A percentile compares a stretch with the other conserved stretches of the same genome.
Evolutionary conservation across 2,329 filamentous ascomycete genomes (phyloP).

Genomic region (Ascochyta fabae): DNA sequence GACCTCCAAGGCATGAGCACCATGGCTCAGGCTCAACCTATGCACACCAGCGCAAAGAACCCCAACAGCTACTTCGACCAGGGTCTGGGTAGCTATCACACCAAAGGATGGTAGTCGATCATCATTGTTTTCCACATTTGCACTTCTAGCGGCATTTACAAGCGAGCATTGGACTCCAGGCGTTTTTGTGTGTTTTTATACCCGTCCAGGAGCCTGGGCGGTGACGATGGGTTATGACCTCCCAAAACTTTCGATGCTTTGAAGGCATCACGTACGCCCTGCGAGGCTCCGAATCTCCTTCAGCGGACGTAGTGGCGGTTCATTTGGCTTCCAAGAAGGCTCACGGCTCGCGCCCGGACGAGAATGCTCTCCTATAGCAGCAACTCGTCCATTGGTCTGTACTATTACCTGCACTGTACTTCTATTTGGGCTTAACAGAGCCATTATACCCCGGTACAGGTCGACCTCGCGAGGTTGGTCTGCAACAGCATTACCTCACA

Average conservation of each 20-base stretch:
- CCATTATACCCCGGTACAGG: constrained; percentile 44
- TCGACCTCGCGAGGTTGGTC: constrained; percentile 29
- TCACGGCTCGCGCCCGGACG: constrained; percentile 48
- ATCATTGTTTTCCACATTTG: constrained; percentile 31
- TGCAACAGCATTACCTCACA: constrained; percentile 38
- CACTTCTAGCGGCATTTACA: constrained; percentile 48
- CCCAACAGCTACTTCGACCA: constrained; percentile 83
- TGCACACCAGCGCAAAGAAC: constrained; percentile 61
- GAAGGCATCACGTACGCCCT: constrained; percentile 41
- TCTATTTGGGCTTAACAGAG: constrained; percentile 41
- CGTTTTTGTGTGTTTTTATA: constrained; percentile 35
- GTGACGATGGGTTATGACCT: constrained; percentile 39
- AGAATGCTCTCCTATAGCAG: constrained; percentile 17
- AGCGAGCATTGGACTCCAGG: constrained; percentile 41
- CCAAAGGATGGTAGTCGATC: constrained; percentile 75
- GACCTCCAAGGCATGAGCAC: constrained; percentile 88
- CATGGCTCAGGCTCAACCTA: constrained; percentile 60
- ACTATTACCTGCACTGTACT: constrained; percentile 52
- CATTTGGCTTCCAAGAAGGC: constrained; percentile 39
- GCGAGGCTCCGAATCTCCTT: constrained; percentile 51
- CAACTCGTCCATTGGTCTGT: constrained; percentile 42
- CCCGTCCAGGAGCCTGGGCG: constrained; percentile 23
- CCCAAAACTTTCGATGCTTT: constrained; percentile 46
- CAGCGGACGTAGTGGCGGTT: constrained; percentile 35
- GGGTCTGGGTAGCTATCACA: constrained; percentile 77